Conservation (phyloP, 352 stramenopile species). For the Pelagophyceae sp. region DNA sequence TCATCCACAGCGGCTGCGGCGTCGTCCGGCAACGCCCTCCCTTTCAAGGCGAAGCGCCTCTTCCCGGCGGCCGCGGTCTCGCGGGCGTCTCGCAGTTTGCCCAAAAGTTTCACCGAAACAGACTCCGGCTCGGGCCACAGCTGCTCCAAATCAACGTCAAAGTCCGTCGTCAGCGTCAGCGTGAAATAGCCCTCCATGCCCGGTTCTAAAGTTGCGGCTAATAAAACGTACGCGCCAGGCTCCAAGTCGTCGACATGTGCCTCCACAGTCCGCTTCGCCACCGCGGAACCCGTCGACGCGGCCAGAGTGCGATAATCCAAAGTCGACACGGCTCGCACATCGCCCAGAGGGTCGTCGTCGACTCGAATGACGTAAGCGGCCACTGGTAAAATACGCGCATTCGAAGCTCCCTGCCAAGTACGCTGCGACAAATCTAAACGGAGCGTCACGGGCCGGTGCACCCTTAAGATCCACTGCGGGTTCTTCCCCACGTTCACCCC, state of each 20-base stretch:
- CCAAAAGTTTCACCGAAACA: too few relatives aligned
- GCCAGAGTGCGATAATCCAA: not conserved
- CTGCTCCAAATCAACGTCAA: too few relatives aligned
- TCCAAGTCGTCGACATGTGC: not conserved
- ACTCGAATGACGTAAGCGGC: not conserved
- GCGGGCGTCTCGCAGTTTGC: too few relatives aligned
- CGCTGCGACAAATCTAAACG: not conserved
- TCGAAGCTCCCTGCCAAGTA: not conserved
- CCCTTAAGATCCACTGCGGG: constrained; percentile 64
- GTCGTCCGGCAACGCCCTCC: too few relatives aligned
- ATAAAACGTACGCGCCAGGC: not conserved
- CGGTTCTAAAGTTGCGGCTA: too few relatives aligned
- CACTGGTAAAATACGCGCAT: not conserved
- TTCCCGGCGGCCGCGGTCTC: too few relatives aligned
- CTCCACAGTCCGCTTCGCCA: not conserved
- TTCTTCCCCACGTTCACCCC: constrained; percentile 76
- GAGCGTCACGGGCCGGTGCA: constrained; percentile 48
- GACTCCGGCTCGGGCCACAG: too few relatives aligned
- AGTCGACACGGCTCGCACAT: not conserved
- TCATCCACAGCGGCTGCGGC: too few relatives aligned
- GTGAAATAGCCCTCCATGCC: too few relatives aligned
- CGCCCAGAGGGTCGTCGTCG: not conserved
- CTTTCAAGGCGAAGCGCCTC: too few relatives aligned
- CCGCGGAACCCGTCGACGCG: not conserved
- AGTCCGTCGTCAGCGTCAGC: too few relatives aligned